Base-by-base conservation (phyloP, 192 early-diverging fungal genomes). In the Phycomyces nitens region DNA sequence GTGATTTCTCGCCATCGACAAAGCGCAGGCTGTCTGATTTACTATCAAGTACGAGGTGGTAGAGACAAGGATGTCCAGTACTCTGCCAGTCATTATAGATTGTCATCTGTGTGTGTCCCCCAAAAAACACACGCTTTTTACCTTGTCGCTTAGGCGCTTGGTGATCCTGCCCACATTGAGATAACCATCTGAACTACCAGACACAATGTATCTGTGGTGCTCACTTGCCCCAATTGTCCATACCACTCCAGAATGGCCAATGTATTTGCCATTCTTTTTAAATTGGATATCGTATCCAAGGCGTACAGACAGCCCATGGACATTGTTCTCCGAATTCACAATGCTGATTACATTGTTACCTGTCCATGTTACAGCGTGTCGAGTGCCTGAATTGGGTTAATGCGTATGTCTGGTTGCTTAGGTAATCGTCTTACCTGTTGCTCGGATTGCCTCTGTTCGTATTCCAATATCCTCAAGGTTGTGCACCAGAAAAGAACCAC, bases 141-240 rank as follows among this genome's bases (percentile, higher is more conserved):
- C 2, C 44, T 11, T 47, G 41, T n/a, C n/a, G 44, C 12, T 47
- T 47, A 3, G 15, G 12, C 18, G 12, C 44, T 14, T 47, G 11
- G 3, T 3, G 12, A 2, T 47, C 1, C 12, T 18, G 11, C 16
- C 53, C 22, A 50, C 6, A 41, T 9, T 26, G 14, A 60, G 27
- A 54, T 18, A 24, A n/a, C 57, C 65, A 21, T 38, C 44, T 0
- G 58, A 60, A 24, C 40, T 24, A 24, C 27, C 15, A 0, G 51
- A 41, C 11, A 20, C 65, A 14, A 59, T 43, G 12, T 16, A 11
- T 1, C n/a, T 38, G 41, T 67, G 65, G 6, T 43, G 6, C 0
- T 42, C 5, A 21, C 57, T 27, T 20, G 49, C 47, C 52, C 20
- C 57, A 39, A 67, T 53, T 11, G 47, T 59, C 56, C 65, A 67